A percentile compares a stretch with the other conserved stretches of the same genome.
Evolutionary conservation across 352 stramenopile species (phyloP).

Genomic region (Phytophthora hybrid): DNA sequence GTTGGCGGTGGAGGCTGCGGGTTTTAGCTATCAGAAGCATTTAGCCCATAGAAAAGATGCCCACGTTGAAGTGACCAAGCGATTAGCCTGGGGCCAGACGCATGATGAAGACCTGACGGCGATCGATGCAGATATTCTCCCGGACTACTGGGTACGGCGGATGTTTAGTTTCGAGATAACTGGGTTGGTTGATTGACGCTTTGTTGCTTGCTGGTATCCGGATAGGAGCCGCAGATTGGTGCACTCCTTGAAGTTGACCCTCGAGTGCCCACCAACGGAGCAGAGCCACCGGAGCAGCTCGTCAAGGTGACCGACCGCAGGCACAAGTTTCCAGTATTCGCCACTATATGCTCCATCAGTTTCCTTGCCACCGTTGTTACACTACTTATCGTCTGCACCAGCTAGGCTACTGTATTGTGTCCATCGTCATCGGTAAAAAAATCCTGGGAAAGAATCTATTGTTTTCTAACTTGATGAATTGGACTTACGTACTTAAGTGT

Average conservation of each 20-base stretch:
- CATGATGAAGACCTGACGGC: constrained; percentile 17
- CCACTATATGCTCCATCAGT: constrained; percentile 71
- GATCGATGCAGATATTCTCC: constrained; percentile 52
- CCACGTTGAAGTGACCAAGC: constrained; percentile 16
- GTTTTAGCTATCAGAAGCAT: background rate
- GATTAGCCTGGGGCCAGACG: constrained; percentile 10
- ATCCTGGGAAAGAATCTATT: no score
- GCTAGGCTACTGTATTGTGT: constrained; percentile 12
- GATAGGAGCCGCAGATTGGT: constrained; percentile 2
- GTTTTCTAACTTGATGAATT: no score
- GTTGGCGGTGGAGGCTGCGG: background rate
- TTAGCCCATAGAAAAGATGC: constrained; percentile 1
- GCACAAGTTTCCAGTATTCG: constrained; percentile 76
- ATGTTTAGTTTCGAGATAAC: background rate
- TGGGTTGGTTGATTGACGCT: background rate
- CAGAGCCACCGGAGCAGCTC: constrained; percentile 66
- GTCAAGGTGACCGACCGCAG: constrained; percentile 79
- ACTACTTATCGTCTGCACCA: constrained; percentile 74
- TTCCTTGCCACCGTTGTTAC: constrained; percentile 71
- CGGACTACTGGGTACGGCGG: constrained; percentile 59
- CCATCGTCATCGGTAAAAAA: no score
- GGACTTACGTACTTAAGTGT: background rate
- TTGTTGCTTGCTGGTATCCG: background rate
- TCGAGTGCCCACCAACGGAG: constrained; percentile 59
- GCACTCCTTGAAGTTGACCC: constrained; percentile 23